These are phyloP conservation scores for Gorgonomyces haynaldii DNA, from an alignment of 192 early-diverging fungal species.

Conservation along the genomic window DNA sequence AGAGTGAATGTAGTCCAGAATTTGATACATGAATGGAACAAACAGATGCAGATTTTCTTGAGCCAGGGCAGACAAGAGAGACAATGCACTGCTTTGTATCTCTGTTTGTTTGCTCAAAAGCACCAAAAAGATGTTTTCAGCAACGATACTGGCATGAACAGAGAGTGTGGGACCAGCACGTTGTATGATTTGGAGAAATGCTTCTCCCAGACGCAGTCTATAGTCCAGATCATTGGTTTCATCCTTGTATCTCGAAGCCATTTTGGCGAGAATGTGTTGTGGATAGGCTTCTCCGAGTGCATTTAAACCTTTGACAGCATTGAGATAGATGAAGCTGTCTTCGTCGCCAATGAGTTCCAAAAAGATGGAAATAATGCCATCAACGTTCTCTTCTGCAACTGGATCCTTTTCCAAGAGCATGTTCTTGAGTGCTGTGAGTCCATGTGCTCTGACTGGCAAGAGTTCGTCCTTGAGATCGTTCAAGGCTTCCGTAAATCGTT, in stretches of 20 bases:
- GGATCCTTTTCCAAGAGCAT: slow-evolving; percentile 65
- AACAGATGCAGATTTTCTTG: too few species aligned
- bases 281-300: slow-evolving; percentile 75
- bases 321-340: slow-evolving; percentile 89
- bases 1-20: too few species aligned
- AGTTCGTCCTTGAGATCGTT: slow-evolving; percentile 64
- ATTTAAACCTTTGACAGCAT: slow-evolving; percentile 77
- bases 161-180: too few species aligned
- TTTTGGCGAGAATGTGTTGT: slow-evolving; percentile 47
- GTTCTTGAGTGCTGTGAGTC: slow-evolving; percentile 66
- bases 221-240: slow-evolving; percentile 44
- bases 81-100: too few species aligned
- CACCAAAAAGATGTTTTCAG: too few species aligned
- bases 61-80: too few species aligned
- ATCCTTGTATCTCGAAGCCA: slow-evolving; percentile 57
- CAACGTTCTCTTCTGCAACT: slow-evolving; percentile 41
- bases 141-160: too few species aligned
- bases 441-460: slow-evolving; percentile 79
- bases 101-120: too few species aligned
- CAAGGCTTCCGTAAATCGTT: slow-evolving; percentile 62
- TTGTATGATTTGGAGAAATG: slow-evolving; percentile 73
- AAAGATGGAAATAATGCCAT: slow-evolving; percentile 63
- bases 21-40: too few species aligned
- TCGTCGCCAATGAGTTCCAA: slow-evolving; percentile 60
- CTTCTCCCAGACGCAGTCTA: slow-evolving; percentile 74